Percentiles rank a stretch among this genome's conserved stretches.
These are phyloP conservation scores for Brettanomyces naardenensis DNA, from an alignment of 805 yeast genomes.

Conservation along the genomic window DNA sequence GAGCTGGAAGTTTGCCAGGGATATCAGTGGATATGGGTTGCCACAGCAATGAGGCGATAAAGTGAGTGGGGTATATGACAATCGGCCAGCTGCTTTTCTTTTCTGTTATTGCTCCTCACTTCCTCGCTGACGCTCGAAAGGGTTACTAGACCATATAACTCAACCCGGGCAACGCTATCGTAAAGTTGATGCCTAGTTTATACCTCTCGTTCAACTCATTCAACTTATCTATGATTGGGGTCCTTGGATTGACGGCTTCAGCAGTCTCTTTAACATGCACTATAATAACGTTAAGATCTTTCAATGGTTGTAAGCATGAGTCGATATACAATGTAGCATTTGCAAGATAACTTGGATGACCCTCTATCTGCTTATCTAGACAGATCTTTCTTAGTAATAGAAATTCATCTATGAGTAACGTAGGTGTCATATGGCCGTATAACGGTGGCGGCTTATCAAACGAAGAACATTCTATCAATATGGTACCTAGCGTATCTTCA, in stretches of 20 bases:
- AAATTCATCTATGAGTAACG: conserved; percentile 52
- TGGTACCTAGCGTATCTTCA: conserved; percentile 35
- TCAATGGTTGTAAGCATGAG: conserved; percentile 27
- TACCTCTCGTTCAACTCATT: conserved; percentile 28
- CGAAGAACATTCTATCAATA: conserved; percentile 76
- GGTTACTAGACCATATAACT: neutral
- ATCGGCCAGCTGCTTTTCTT: too few species aligned
- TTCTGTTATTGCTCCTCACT: too few species aligned
- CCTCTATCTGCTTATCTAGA: conserved; percentile 6
- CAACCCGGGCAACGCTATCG: conserved; percentile 50
- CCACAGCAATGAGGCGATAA: conserved; percentile 19
- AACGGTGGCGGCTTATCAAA: conserved; percentile 39
- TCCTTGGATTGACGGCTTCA: conserved; percentile 46
- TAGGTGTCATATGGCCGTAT: conserved; percentile 80
- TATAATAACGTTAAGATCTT: conserved; percentile 39
- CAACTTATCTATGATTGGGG: conserved; percentile 41
- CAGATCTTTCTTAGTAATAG: conserved; percentile 19
- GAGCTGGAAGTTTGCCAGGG: conserved; percentile 86
- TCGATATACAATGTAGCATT: conserved; percentile 11
- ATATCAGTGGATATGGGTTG: conserved; percentile 80
- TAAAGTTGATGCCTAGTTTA: conserved; percentile 37
- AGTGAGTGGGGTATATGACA: too few species aligned
- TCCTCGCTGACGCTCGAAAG: too few species aligned
- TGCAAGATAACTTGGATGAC: neutral
- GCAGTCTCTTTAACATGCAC: conserved; percentile 44